Conservation (phyloP, 2,329 filamentous ascomycete genomes). For the Beauveria varroae region DNA sequence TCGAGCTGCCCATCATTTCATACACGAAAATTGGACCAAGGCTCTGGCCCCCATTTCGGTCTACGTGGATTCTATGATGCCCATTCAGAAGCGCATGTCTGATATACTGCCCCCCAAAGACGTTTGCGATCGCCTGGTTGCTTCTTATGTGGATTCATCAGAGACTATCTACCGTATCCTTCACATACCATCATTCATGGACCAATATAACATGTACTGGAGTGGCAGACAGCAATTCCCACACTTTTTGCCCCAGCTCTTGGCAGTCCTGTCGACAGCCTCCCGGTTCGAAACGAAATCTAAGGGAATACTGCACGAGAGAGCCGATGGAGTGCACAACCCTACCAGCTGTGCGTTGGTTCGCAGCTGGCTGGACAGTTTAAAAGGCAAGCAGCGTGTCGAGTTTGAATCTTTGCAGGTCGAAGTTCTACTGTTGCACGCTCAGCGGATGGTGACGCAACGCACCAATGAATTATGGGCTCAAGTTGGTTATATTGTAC, state of each 20-base stretch:
- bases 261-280: slow-evolving; percentile 45
- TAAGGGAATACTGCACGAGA: slow-evolving; percentile 42
- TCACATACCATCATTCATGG: slow-evolving; percentile 43
- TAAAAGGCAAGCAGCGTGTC: slow-evolving; percentile 44
- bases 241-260: slow-evolving; percentile 46
- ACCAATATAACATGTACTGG: slow-evolving; percentile 46
- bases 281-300: slow-evolving; percentile 45
- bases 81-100: slow-evolving; percentile 49
- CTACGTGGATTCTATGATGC: slow-evolving; percentile 52
- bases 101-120: slow-evolving; percentile 45
- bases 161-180: slow-evolving; percentile 48
- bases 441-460: slow-evolving; percentile 44
- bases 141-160: slow-evolving; percentile 41
- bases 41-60: slow-evolving; percentile 45
- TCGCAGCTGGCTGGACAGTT: slow-evolving; percentile 43
- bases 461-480: slow-evolving; percentile 46
- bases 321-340: slow-evolving; percentile 47
- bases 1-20: slow-evolving; percentile 37
- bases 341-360: slow-evolving; percentile 50
- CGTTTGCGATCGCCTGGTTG: slow-evolving; percentile 44
- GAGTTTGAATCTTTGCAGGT: slow-evolving; percentile 47
- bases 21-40: slow-evolving; percentile 41
- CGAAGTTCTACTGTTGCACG: slow-evolving; percentile 45
- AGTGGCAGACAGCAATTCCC: slow-evolving; percentile 37
- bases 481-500: slow-evolving; percentile 46